These are phyloP conservation scores for Meyerozyma guilliermondii DNA, from an alignment of 1,139 yeast species.

Conservation along the genomic window DNA sequence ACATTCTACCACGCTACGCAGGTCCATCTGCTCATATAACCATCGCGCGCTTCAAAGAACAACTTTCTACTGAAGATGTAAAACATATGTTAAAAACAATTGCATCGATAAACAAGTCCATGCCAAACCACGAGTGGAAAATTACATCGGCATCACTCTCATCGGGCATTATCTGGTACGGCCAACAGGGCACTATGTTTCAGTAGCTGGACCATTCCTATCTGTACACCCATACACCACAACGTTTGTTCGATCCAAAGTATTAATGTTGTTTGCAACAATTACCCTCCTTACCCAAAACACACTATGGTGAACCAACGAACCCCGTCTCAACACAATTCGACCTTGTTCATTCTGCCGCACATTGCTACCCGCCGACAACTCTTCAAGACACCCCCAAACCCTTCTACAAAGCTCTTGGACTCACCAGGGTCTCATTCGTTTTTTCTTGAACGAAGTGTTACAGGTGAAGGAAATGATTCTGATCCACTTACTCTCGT, in stretches of 20 bases:
- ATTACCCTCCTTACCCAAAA: not conserved
- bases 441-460: slow-evolving; percentile 28
- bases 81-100: not conserved
- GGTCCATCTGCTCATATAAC: slow-evolving; percentile 1
- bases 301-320: slow-evolving; percentile 11
- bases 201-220: not conserved
- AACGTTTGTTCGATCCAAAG: not conserved
- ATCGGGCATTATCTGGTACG: not conserved
- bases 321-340: slow-evolving; percentile 46
- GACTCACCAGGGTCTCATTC: slow-evolving; percentile 42
- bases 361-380: slow-evolving; percentile 42
- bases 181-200: not conserved
- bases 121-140: not conserved
- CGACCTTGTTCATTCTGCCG: slow-evolving; percentile 62
- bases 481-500: slow-evolving; percentile 65
- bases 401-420: slow-evolving; percentile 36
- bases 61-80: not conserved
- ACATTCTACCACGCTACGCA: not conserved
- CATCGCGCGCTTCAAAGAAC: not conserved
- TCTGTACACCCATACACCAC: not conserved
- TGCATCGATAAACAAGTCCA: not conserved
- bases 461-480: slow-evolving; percentile 1
- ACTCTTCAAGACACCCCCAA: slow-evolving; percentile 53
- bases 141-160: not conserved
- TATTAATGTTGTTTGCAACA: not conserved